Evolutionary conservation across 805 yeast species (phyloP), one percentile per base, ranked within the genome.

Genomic region (Yarrowia sp.): DNA sequence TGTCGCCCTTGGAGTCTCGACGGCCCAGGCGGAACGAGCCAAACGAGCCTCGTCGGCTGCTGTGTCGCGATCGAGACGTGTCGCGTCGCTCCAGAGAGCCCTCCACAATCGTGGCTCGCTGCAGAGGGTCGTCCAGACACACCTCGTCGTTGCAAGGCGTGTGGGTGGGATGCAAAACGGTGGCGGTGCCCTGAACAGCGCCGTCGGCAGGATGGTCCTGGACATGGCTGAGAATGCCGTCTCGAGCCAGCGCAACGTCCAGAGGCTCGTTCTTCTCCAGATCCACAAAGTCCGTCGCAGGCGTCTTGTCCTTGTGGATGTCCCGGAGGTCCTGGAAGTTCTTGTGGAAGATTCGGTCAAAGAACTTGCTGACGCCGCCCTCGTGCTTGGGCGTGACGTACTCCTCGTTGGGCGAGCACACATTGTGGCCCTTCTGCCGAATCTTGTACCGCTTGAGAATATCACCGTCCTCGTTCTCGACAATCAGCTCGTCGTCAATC

Each of bases 381-480:
- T 35, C 46, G 16, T 36, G 35, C 51, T 44, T 44, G 35, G 51
- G 46, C n/a, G 41, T 21, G 21, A 21, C 22, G n/a, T 14, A n/a
- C 10, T 47, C 39, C n/a, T 32, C 56, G 22, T 47, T 47, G 46
- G 46, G 46, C 18, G 60, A 53, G 24, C 19, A 13, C 0, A 4
- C 10, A 2, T 16, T 22, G 29, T 33, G 42, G 9, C 33, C 44
- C 47, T 55, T 55, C 35, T 55, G 61, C 27, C 61, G 88, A 59
- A 92, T 85, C 68, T 77, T 81, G 74, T 91, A 93, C 60, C 96
- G 80, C 69, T 97, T 84, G 47, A 94, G 77, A 62, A 94, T 83
- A 68, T 93, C 98, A 66, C 98, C 99, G 12, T 92, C 96, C 46
- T 83, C 89, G 69, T 91, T 88, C 73, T 93, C 99, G 63, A 94